Percentiles rank a stretch among this genome's conserved stretches.
Conservation (phyloP, 768 basidiomycete species). For the Auricularia sp. region DNA sequence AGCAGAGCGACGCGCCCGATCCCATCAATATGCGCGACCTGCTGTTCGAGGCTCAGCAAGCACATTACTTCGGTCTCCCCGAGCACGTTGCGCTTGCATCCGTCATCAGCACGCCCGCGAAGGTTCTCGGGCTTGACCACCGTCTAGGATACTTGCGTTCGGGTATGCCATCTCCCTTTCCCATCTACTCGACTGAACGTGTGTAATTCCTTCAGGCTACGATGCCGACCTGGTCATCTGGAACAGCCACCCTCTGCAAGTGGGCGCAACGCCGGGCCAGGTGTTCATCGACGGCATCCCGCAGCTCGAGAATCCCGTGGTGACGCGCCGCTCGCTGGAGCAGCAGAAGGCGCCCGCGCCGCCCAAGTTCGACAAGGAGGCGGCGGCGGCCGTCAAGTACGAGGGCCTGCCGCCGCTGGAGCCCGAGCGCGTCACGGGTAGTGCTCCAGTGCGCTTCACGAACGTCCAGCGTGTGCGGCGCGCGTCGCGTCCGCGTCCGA, state of each 20-base stretch:
- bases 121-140: slow-evolving; percentile 29
- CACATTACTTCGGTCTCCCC: slow-evolving; percentile 27
- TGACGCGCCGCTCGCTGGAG: slow-evolving; percentile 18
- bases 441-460: slow-evolving; percentile 38
- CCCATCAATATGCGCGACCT: slow-evolving; percentile 25
- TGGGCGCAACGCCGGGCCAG: slow-evolving; percentile 34
- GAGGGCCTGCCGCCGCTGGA: slow-evolving; percentile 69
- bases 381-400: slow-evolving; percentile 44
- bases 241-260: slow-evolving; percentile 26
- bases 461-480: slow-evolving; percentile 48
- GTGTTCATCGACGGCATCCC: slow-evolving; percentile 37
- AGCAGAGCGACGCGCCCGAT: not conserved
- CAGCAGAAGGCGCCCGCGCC: slow-evolving; percentile 39
- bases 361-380: slow-evolving; percentile 65
- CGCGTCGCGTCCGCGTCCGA: not conserved
- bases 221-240: slow-evolving; percentile 21
- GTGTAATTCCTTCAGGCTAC: not conserved
- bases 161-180: no score
- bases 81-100: slow-evolving; percentile 22
- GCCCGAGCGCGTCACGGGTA: slow-evolving; percentile 22
- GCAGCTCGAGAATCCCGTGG: slow-evolving; percentile 16
- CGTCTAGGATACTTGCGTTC: slow-evolving; percentile 23
- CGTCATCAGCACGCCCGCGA: slow-evolving; percentile 30
- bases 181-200: no score
- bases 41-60: slow-evolving; percentile 29